Base-by-base conservation (phyloP, 2,329 filamentous ascomycete genomes). In the Penicillium brasilianum region DNA sequence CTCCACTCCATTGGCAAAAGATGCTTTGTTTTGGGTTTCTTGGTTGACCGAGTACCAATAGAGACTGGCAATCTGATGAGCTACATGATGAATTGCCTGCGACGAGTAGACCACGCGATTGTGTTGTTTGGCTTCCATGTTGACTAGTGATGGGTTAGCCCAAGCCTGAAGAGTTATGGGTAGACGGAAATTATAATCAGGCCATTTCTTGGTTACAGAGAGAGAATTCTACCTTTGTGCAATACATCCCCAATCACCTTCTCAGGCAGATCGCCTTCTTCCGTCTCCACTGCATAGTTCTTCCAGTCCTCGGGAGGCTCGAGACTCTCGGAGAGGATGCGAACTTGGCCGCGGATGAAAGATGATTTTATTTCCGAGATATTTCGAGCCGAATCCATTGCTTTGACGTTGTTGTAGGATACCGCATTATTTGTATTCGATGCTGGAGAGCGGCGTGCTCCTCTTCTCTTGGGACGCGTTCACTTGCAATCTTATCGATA, bases 1-100 rank as follows among this genome's bases (percentile, higher is more conserved):
- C 51, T 78, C 77, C 13, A 81, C 66, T 1, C 72, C 72, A 18
- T 65, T 71, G 41, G 65, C 64, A 37, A 72, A 64, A 2, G 68
- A 60, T 36, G 61, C 63, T 51, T 64, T 64, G 36, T 60, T 69
- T 16, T 67, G 70, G 9, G 69, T 64, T 18, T 75, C 76, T 22
- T 76, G 76, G 14, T 73, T 78, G 34, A 82, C 79, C 0, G 79
- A 73, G n/a, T 80, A 76, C 83, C 83, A 85, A 69, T 86, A 85
- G 28, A 85, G 71, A 25, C 76, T 78, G 66, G 85, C 81, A 63
- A 86, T 84, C 69, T 86, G 83, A 62, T 84, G 81, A 20, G 83
- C 82, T 55, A 85, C 78, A 73, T 85, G 83, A 53, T 84, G 81
- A 55, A 83, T 81, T 41, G 84, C 83, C 66, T 85, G 82, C 0